These are phyloP conservation scores for Nannochloris sp. DNA, from an alignment of 139 green algal species.

Conservation along the genomic window DNA sequence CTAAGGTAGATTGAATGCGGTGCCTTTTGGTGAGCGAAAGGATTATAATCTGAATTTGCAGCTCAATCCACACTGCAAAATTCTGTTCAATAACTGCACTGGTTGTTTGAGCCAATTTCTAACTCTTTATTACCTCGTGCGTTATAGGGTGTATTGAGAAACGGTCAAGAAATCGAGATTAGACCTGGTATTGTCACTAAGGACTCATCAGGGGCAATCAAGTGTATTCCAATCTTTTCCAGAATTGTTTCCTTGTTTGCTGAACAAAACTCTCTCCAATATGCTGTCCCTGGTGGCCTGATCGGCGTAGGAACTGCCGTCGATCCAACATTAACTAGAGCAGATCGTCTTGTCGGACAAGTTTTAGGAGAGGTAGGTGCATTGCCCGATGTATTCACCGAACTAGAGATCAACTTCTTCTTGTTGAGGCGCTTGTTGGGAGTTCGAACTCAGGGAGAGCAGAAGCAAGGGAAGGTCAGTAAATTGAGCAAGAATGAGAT, in stretches of 20 bases:
- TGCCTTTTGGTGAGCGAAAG: slow-evolving; percentile 21
- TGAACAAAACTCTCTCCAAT: slow-evolving; percentile 96
- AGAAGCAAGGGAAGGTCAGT: slow-evolving; percentile 91
- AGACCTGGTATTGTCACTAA: slow-evolving; percentile 96
- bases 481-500: slow-evolving; percentile 98
- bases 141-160: slow-evolving; percentile 73
- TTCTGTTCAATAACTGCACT: background rate
- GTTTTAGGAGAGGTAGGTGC: slow-evolving; percentile 89
- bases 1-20: slow-evolving; percentile 21
- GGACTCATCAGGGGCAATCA: slow-evolving; percentile 77
- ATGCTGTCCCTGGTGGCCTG: slow-evolving; percentile 92
- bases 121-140: background rate
- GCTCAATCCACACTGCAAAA: slow-evolving; percentile 33
- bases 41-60: slow-evolving; percentile 16
- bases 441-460: slow-evolving; percentile 75
- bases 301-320: slow-evolving; percentile 99
- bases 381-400: slow-evolving; percentile 92
- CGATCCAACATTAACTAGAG: slow-evolving; percentile 94
- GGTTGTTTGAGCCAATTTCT: slow-evolving; percentile 8
- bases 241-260: slow-evolving; percentile 94
- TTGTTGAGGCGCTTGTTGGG: slow-evolving; percentile 91
- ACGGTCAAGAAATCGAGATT: slow-evolving; percentile 92
- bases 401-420: slow-evolving; percentile 99
- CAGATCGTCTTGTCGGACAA: slow-evolving; percentile 93
- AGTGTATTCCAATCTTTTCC: slow-evolving; percentile 91